A percentile compares a stretch with the other conserved stretches of the same genome.
Evolutionary conservation across 140 eudicot species (phyloP).

Genomic region (Stevia rebaudiana): DNA sequence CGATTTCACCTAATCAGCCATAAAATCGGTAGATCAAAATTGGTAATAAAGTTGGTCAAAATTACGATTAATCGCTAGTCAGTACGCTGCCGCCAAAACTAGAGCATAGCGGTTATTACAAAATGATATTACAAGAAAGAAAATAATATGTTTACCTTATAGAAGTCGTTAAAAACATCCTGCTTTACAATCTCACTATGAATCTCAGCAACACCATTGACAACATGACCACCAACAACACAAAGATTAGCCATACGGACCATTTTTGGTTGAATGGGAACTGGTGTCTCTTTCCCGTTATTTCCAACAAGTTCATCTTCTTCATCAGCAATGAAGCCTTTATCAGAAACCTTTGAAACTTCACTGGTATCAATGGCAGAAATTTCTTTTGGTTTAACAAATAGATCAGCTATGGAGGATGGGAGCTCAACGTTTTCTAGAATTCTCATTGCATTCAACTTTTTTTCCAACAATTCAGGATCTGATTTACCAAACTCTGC

Average conservation of each 20-base stretch:
- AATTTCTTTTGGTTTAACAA: constrained; percentile 45
- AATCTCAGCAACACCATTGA: constrained; percentile 96
- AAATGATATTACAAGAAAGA: not conserved
- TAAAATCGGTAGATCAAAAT: too few species aligned
- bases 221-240: constrained; percentile 97
- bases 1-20: too few species aligned
- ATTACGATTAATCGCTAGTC: too few species aligned
- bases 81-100: too few species aligned
- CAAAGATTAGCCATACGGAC: constrained; percentile 96
- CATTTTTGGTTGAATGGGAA: constrained; percentile 54
- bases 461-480: constrained; percentile 55
- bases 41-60: too few species aligned
- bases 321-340: constrained; percentile 28
- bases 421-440: constrained; percentile 91
- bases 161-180: constrained; percentile 89
- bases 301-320: constrained; percentile 26
- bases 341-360: constrained; percentile 34
- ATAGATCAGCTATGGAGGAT: constrained; percentile 50
- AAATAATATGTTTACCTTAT: constrained; percentile 44
- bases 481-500: constrained; percentile 64
- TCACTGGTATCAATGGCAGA: constrained; percentile 32
- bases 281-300: constrained; percentile 37
- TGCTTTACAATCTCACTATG: constrained; percentile 93
- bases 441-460: constrained; percentile 69
- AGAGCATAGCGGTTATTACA: too few species aligned